A percentile compares a stretch with the other conserved stretches of the same genome.
These are phyloP conservation scores for Dothistroma septosporum DNA, from an alignment of 2,329 filamentous ascomycete species.

Conservation along the genomic window DNA sequence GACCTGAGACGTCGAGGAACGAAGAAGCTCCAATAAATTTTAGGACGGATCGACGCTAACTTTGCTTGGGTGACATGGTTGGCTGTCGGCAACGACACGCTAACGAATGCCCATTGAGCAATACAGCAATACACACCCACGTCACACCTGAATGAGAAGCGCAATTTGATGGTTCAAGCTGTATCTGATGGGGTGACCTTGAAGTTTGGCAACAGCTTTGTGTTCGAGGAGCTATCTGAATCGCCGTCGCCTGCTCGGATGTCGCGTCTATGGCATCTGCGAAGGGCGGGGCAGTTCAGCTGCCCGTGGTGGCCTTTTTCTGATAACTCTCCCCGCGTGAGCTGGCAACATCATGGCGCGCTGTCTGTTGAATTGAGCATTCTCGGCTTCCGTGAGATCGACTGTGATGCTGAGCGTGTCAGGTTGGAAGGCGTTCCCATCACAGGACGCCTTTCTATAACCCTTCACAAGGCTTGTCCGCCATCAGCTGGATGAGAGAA, in stretches of 20 bases:
- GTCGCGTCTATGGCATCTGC: too few relatives aligned
- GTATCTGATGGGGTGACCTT: too few relatives aligned
- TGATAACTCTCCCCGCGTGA: too few relatives aligned
- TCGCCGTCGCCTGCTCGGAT: too few relatives aligned
- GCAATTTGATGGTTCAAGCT: too few relatives aligned
- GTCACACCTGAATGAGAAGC: too few relatives aligned
- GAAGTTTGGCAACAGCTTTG: too few relatives aligned
- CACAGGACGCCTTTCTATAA: background rate
- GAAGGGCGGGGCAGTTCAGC: too few relatives aligned
- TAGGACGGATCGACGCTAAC: background rate
- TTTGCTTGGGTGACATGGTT: background rate
- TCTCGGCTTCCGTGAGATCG: background rate
- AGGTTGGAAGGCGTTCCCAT: background rate
- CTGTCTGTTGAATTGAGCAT: background rate
- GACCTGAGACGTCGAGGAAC: background rate
- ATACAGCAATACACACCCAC: too few relatives aligned
- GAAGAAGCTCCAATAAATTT: background rate
- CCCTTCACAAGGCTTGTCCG: constrained; percentile 38
- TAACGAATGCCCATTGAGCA: background rate
- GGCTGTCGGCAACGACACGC: background rate
- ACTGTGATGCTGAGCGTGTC: background rate
- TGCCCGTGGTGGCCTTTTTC: too few relatives aligned
- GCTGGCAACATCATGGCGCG: too few relatives aligned
- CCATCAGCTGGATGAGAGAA: constrained; percentile 49
- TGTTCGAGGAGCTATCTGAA: too few relatives aligned